Evolutionary conservation across 441 rosid species (phyloP).

Genomic region (Omphalea diandra): DNA sequence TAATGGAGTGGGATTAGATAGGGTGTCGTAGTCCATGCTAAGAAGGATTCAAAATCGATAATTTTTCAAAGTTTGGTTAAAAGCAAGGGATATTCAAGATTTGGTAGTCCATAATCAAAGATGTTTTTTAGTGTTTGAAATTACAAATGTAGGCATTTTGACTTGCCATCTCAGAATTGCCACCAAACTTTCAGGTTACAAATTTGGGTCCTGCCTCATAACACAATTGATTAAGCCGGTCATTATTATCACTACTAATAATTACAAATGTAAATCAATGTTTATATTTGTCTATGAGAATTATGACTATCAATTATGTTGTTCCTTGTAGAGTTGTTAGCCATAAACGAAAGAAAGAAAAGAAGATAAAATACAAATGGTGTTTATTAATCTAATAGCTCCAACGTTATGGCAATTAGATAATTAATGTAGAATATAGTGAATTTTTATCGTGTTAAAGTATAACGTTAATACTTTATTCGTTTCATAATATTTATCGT

Average conservation of each 20-base stretch:
- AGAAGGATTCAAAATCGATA: constrained; percentile 19
- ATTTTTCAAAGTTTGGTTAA: constrained; percentile 18
- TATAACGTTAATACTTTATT: too few relatives aligned
- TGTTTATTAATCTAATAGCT: too few relatives aligned
- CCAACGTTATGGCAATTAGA: too few relatives aligned
- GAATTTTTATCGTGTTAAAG: too few relatives aligned
- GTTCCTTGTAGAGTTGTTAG: background rate
- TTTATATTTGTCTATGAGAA: background rate
- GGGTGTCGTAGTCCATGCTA: constrained; percentile 26
- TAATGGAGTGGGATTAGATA: constrained; percentile 23
- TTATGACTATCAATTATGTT: background rate
- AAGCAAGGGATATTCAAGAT: constrained; percentile 6
- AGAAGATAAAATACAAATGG: too few relatives aligned
- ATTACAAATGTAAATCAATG: background rate
- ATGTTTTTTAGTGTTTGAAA: background rate
- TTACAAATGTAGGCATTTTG: background rate
- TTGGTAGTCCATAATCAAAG: constrained; percentile 21
- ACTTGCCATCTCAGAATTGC: background rate
- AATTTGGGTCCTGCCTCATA: background rate
- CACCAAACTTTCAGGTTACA: background rate
- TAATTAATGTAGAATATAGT: too few relatives aligned
- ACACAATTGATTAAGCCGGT: background rate
- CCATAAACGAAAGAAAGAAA: background rate
- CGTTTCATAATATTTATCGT: too few relatives aligned
- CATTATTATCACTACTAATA: background rate